Conservation (phyloP, 148 eudicot genomes). For the Tetragonia tetragonoides region DNA sequence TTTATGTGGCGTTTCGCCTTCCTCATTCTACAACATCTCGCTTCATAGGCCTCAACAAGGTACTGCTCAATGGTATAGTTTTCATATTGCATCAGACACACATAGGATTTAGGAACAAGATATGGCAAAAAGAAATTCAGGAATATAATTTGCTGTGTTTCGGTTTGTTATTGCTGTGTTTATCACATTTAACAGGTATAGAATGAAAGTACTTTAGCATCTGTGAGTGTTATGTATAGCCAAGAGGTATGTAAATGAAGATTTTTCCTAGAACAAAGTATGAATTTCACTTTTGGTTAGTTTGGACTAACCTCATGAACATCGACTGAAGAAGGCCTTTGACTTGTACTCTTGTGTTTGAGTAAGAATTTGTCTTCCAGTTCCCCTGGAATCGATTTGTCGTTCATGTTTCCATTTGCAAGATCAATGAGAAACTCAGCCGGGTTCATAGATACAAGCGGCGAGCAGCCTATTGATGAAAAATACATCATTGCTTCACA, state of each 20-base stretch:
- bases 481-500: slow-evolving; percentile 32
- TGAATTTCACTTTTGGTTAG: too few relatives aligned
- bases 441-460: slow-evolving; percentile 31
- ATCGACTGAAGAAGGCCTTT: slow-evolving; percentile 22
- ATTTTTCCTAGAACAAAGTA: too few relatives aligned
- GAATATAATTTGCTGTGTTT: too few relatives aligned
- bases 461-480: slow-evolving; percentile 30
- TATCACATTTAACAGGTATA: too few relatives aligned
- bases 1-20: slow-evolving; percentile 7
- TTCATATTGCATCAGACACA: background rate
- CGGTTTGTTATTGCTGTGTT: too few relatives aligned
- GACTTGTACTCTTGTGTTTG: background rate
- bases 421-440: slow-evolving; percentile 37
- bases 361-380: slow-evolving; percentile 13
- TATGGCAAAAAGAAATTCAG: too few relatives aligned
- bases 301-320: slow-evolving; percentile 31
- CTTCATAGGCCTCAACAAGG: slow-evolving; percentile 22
- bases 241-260: too few relatives aligned
- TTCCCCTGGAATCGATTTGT: slow-evolving; percentile 25
- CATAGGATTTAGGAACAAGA: background rate
- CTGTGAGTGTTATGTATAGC: too few relatives aligned
- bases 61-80: slow-evolving; percentile 13
- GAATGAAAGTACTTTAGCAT: too few relatives aligned
- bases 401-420: slow-evolving; percentile 36
- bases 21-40: slow-evolving; percentile 13